phyloP scores from a whole-genome alignment of 441 rosid species.

The Biscutella auriculata region DNA sequence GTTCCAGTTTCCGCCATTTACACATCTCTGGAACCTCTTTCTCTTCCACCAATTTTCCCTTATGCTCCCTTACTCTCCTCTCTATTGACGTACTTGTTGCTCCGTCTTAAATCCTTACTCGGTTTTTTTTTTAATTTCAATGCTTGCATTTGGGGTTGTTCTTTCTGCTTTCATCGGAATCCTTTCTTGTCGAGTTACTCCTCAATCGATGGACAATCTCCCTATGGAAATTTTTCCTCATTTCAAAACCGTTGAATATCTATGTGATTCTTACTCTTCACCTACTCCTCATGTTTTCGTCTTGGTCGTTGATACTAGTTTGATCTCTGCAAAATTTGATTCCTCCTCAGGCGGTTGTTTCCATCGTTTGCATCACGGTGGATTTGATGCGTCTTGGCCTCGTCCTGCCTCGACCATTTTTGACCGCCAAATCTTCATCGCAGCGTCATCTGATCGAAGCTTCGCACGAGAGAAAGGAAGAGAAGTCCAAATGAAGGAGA shows the following conservation, averaged over 20 bases:
- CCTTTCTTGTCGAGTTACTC: constrained; percentile 65
- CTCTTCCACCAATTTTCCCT: constrained; percentile 31
- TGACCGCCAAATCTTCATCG: no score
- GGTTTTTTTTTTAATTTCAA: constrained; percentile 60
- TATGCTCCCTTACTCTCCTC: constrained; percentile 67
- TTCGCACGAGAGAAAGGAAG: no score
- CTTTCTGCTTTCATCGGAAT: constrained; percentile 77
- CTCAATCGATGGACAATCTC: constrained; percentile 61
- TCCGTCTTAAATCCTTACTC: constrained; percentile 80
- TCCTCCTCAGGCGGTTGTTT: no score
- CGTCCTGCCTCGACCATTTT: no score
- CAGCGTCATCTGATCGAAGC: no score
- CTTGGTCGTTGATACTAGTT: constrained; percentile 73
- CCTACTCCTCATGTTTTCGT: constrained; percentile 48
- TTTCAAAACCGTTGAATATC: constrained; percentile 73
- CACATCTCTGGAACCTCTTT: constrained; percentile 56
- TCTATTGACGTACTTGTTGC: constrained; percentile 79
- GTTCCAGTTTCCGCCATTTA: constrained; percentile 74
- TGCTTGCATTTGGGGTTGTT: constrained; percentile 79
- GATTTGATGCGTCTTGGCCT: no score
- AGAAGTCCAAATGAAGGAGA: no score
- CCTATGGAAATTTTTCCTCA: constrained; percentile 88
- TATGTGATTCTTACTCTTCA: constrained; percentile 25
- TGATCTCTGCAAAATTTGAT: constrained; percentile 73
- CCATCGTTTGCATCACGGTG: no score